Evolutionary conservation across 2,329 filamentous ascomycete genomes (phyloP), one percentile per base, ranked within the genome.

Genomic region (Alternaria triticimaculans): DNA sequence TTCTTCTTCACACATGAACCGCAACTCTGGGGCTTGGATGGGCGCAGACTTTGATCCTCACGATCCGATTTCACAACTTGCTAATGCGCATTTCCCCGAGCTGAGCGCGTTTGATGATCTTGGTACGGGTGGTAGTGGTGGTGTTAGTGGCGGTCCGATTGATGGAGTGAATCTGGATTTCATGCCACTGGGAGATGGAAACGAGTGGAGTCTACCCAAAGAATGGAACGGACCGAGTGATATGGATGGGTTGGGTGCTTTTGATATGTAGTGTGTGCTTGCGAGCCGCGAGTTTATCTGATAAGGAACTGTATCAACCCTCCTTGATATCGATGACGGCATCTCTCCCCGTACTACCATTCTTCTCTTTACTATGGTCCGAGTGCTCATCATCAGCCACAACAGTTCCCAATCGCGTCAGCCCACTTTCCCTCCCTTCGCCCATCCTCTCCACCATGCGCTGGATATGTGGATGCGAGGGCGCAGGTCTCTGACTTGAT

Each of bases 11-110:
- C 50, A 46, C 12, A 8, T 45, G 30, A 53, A 53, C 14, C 58
- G 41, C 37, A 67, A 46, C 18, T 37, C 11, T 15, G 60, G 23
- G 20, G 55, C 75, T 1, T 79, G 76, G 77, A 76, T 78, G 72
- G 69, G 71, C 43, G 67, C 71, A 1, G 73, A 75, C 18, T 65
- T 73, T 7, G 71, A 74, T 41, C n/a, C 68, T 5, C 63, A 67
- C 5, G 71, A 77, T 44, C 43, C 58, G 1, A 76, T 76, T 3
- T 49, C 54, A 1, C 71, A 72, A 43, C 67, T 78, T 26, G 74
- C 75, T 2, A 73, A 68, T 44, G 74, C 75, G 44, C 76, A 79
- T 67, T 78, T 78, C 57, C 76, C 77, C 0, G 76, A 78, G 59
- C 69, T 79, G 23, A 64, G 55, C 6, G 58, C 62, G 3, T 63